These are phyloP conservation scores for Jamesozyma piceae DNA, from an alignment of 805 yeast species.

Conservation along the genomic window DNA sequence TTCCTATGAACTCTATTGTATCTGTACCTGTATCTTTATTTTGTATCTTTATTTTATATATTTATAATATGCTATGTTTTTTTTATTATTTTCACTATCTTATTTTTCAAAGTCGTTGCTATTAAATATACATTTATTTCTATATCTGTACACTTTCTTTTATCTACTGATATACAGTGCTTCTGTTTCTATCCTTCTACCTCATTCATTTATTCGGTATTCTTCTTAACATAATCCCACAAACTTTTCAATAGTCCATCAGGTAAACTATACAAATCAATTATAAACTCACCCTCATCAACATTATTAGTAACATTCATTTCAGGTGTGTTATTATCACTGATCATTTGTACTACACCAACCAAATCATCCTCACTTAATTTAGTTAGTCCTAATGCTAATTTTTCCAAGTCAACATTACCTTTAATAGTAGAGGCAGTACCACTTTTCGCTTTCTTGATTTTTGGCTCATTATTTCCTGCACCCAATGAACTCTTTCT, in stretches of 20 bases:
- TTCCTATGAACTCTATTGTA: background rate
- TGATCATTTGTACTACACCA: slow-evolving; percentile 94
- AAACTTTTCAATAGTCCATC: slow-evolving; percentile 83
- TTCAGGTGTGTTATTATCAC: slow-evolving; percentile 89
- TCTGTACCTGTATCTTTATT: background rate
- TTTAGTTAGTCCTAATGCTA: slow-evolving; percentile 83
- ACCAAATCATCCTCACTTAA: slow-evolving; percentile 85
- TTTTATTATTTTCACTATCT: background rate
- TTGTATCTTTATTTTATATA: background rate
- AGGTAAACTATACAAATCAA: slow-evolving; percentile 91
- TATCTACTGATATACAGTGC: background rate
- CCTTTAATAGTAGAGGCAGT: slow-evolving; percentile 48
- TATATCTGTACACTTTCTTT: too few relatives aligned
- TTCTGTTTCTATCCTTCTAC: background rate
- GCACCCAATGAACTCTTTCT: slow-evolving; percentile 11
- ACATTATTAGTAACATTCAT: slow-evolving; percentile 94
- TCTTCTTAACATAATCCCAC: slow-evolving; percentile 88
- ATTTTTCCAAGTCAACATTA: slow-evolving; percentile 74
- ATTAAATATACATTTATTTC: background rate
- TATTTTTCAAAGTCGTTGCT: background rate
- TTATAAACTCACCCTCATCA: slow-evolving; percentile 93
- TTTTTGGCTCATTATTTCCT: slow-evolving; percentile 31
- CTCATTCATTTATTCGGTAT: slow-evolving; percentile 29
- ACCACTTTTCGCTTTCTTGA: slow-evolving; percentile 43
- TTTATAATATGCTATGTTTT: too few relatives aligned